These are phyloP conservation scores for Cinnamomum micranthum DNA, from an alignment of 164 flowering plant genomes.

Conservation along the genomic window DNA sequence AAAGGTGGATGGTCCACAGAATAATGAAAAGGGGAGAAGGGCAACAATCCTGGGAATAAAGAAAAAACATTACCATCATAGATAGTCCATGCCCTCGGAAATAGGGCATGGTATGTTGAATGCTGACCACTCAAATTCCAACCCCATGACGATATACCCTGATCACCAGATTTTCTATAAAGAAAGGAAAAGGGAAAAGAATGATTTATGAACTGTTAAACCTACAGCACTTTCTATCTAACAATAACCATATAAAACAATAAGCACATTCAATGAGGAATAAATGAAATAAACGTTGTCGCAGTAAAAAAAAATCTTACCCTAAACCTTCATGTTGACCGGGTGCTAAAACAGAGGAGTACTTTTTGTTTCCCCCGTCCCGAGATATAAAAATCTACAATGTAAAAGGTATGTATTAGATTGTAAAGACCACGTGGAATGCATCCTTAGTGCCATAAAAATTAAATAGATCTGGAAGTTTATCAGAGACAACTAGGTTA, in stretches of 20 bases:
- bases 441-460: neutral
- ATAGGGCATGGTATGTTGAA: constrained; percentile 97
- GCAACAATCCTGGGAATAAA: neutral
- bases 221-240: neutral
- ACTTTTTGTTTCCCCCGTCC: constrained; percentile 81
- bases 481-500: too few relatives aligned
- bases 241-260: neutral
- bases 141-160: constrained; percentile 94
- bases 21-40: neutral
- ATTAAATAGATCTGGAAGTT: neutral
- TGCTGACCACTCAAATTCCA: constrained; percentile 98
- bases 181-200: constrained; percentile 1
- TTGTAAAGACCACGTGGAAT: neutral
- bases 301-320: constrained; percentile 30
- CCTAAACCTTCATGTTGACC: constrained; percentile 95
- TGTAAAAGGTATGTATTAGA: constrained; percentile 6
- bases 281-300: too few relatives aligned
- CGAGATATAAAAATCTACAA: constrained; percentile 94
- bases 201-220: neutral
- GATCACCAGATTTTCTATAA: constrained; percentile 66
- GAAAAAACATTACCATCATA: constrained; percentile 65
- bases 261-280: neutral
- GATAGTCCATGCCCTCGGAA: constrained; percentile 98
- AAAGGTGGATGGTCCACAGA: neutral
- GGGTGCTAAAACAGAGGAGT: constrained; percentile 91